Conservation (phyloP, 2,329 filamentous ascomycete species). For the Ophiostoma quercus region DNA sequence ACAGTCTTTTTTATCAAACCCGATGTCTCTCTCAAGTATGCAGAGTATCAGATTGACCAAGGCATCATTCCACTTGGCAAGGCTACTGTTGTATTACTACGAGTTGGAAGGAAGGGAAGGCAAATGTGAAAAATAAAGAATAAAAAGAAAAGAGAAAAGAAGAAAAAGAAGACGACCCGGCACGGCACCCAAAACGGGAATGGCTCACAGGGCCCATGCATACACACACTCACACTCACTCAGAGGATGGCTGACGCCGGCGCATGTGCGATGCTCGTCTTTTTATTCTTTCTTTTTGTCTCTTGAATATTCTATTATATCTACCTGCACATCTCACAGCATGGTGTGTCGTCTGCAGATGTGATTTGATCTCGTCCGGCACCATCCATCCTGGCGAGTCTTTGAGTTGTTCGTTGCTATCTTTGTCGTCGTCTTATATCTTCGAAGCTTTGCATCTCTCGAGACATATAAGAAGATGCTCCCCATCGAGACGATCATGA, state of each 20-base stretch:
- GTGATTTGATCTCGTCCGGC: neutral
- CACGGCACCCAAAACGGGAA: neutral
- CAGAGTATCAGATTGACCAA: too few species aligned
- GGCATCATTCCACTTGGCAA: neutral
- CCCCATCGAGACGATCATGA: neutral
- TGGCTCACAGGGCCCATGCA: conserved; percentile 6
- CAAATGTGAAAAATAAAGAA: neutral
- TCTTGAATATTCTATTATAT: too few species aligned
- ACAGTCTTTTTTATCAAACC: too few species aligned
- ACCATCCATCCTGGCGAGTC: neutral
- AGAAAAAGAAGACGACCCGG: neutral
- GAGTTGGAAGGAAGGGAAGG: neutral
- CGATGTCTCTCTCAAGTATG: neutral
- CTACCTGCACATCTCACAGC: neutral
- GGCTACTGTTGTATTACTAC: neutral
- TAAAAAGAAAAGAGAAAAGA: neutral
- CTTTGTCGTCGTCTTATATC: neutral
- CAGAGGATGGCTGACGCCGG: neutral
- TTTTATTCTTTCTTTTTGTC: neutral
- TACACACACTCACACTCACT: neutral
- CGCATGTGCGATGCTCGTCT: neutral
- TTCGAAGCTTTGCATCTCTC: neutral
- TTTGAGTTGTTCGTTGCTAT: neutral
- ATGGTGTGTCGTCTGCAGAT: conserved; percentile 10
- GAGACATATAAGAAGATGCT: conserved; percentile 3